Percentiles rank a stretch among this genome's conserved stretches.
Evolutionary conservation across 2,329 filamentous ascomycete species (phyloP).

Genomic region (Penicillium glabrum): DNA sequence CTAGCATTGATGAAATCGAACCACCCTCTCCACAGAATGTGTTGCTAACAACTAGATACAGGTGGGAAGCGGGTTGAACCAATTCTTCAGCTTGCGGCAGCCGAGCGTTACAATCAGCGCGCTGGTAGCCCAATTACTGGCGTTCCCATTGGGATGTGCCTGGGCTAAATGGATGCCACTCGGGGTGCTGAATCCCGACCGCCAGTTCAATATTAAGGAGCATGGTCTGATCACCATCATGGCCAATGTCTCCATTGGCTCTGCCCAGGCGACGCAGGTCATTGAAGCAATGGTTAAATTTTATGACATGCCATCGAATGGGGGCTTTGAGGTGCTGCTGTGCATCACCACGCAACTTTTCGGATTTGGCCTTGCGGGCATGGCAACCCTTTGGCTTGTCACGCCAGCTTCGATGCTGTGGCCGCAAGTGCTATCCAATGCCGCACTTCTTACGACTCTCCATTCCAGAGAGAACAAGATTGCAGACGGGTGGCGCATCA

Average conservation of each 20-base stretch:
- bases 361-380: slow-evolving; percentile 63
- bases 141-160: slow-evolving; percentile 45
- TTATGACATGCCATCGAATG: slow-evolving; percentile 59
- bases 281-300: slow-evolving; percentile 46
- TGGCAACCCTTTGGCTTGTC: slow-evolving; percentile 59
- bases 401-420: slow-evolving; percentile 65
- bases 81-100: slow-evolving; percentile 40
- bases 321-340: slow-evolving; percentile 61
- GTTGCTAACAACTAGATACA: slow-evolving; percentile 9
- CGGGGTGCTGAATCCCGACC: slow-evolving; percentile 44
- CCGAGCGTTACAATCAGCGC: slow-evolving; percentile 41
- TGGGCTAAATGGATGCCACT: slow-evolving; percentile 41
- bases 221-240: slow-evolving; percentile 48
- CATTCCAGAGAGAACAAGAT: slow-evolving; percentile 34
- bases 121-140: slow-evolving; percentile 44
- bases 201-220: slow-evolving; percentile 42
- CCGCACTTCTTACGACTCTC: slow-evolving; percentile 46
- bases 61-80: slow-evolving; percentile 39
- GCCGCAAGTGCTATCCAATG: slow-evolving; percentile 57
- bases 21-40: neutral
- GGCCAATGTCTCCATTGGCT: slow-evolving; percentile 51
- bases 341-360: slow-evolving; percentile 63
- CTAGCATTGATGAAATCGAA: neutral
- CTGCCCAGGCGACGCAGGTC: slow-evolving; percentile 37
- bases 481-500: slow-evolving; percentile 45